phyloP scores from a whole-genome alignment of 2,329 filamentous ascomycete species.

The Rhinocladiella similis region DNA sequence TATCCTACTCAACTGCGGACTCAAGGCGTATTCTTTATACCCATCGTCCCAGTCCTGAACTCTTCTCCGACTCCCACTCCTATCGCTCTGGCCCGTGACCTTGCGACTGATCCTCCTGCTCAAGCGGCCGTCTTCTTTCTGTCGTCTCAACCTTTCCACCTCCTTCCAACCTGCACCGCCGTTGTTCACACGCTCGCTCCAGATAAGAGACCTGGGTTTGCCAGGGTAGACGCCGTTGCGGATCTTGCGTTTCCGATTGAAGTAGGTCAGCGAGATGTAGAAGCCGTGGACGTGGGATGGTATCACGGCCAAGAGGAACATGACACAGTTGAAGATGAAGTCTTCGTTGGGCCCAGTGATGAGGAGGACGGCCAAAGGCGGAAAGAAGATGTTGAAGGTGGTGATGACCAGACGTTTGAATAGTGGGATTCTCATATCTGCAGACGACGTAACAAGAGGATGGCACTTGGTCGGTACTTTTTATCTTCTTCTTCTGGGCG shows the following conservation, averaged over 20 bases:
- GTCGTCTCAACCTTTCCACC: conserved; percentile 33
- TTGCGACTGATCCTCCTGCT: conserved; percentile 13
- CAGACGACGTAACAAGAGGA: not conserved
- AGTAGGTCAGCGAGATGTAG: conserved; percentile 43
- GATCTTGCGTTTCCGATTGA: conserved; percentile 39
- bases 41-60: conserved; percentile 19
- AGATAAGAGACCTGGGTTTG: conserved; percentile 36
- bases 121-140: conserved; percentile 15
- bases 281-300: conserved; percentile 44
- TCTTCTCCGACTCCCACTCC: not conserved
- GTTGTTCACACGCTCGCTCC: conserved; percentile 38
- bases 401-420: conserved; percentile 38
- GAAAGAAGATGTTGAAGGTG: conserved; percentile 43
- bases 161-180: conserved; percentile 37
- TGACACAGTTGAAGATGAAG: conserved; percentile 38
- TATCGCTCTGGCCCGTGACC: not conserved
- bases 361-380: conserved; percentile 39
- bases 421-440: conserved; percentile 26
- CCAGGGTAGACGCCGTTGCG: conserved; percentile 41
- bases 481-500: no score
- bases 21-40: conserved; percentile 12
- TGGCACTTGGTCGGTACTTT: no score
- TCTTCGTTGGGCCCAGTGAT: conserved; percentile 39
- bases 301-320: conserved; percentile 43
- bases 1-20: conserved; percentile 1